Evolutionary conservation across 2,329 filamentous ascomycete genomes (phyloP).

Genomic region (Aspergillus ochraceoroseus): DNA sequence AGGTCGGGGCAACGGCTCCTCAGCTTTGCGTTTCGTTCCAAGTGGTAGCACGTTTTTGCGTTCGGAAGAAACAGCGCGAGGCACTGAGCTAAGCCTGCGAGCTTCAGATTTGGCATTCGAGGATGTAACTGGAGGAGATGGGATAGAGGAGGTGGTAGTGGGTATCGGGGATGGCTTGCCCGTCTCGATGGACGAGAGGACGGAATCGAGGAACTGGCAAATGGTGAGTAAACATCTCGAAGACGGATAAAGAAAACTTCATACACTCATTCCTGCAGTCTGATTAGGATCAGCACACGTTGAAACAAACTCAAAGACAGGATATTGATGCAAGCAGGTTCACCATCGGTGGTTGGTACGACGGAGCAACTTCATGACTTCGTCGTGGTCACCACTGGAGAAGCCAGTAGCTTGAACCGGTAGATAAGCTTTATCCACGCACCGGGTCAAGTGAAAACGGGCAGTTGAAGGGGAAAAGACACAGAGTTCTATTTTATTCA

Average conservation of each 20-base stretch:
- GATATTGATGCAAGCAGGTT: conserved; percentile 22
- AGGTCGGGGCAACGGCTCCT: conserved; percentile 35
- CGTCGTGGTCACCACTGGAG: conserved; percentile 26
- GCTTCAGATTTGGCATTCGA: conserved; percentile 22
- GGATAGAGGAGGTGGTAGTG: conserved; percentile 22
- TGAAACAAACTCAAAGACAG: conserved; percentile 9
- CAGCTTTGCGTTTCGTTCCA: conserved; percentile 44
- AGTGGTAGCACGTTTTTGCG: conserved; percentile 18
- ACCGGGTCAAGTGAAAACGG: conserved; percentile 5
- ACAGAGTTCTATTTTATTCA: too few species aligned
- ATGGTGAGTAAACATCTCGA: conserved; percentile 20
- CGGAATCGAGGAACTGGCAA: conserved; percentile 48
- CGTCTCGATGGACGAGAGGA: conserved; percentile 49
- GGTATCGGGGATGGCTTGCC: conserved; percentile 34
- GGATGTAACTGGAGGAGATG: conserved; percentile 25
- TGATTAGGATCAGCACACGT: not conserved
- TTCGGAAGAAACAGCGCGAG: conserved; percentile 18
- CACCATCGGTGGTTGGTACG: conserved; percentile 40
- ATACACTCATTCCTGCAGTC: conserved; percentile 39
- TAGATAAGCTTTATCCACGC: conserved; percentile 15
- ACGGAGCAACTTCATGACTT: conserved; percentile 40
- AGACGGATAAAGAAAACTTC: conserved; percentile 9
- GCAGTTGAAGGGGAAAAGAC: not conserved
- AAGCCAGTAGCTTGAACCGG: conserved; percentile 14
- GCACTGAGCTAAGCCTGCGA: conserved; percentile 19